These are phyloP conservation scores for Knoxdaviesia proteae DNA, from an alignment of 2,329 filamentous ascomycete species.

Conservation along the genomic window DNA sequence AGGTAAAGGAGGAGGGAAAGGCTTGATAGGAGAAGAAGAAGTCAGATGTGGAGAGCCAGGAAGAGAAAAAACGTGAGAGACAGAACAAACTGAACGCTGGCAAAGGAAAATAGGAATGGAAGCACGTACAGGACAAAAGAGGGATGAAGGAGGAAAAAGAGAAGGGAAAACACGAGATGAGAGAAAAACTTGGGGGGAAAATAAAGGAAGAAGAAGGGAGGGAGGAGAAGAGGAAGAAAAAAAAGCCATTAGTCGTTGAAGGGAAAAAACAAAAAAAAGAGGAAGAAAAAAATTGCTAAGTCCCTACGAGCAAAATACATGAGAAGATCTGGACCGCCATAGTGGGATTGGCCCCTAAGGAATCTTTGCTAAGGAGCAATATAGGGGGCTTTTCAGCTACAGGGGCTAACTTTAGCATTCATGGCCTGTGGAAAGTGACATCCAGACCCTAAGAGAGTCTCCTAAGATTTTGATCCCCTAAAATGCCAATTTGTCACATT, in stretches of 20 bases:
- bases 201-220: background rate
- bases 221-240: background rate
- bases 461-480: too few species aligned
- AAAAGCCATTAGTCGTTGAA: background rate
- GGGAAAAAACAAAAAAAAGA: background rate
- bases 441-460: too few species aligned
- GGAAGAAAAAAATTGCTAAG: background rate
- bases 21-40: background rate
- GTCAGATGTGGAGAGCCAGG: background rate
- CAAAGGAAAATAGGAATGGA: conserved; percentile 11
- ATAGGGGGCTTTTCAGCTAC: too few species aligned
- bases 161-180: conserved; percentile 6
- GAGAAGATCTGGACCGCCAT: too few species aligned
- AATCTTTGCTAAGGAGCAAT: too few species aligned
- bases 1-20: background rate
- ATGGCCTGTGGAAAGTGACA: too few species aligned
- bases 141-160: conserved; percentile 10
- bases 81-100: background rate
- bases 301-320: too few species aligned
- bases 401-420: too few species aligned
- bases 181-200: conserved; percentile 7
- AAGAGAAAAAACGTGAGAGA: background rate
- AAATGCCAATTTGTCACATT: too few species aligned
- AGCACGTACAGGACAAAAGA: conserved; percentile 5
- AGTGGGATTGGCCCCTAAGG: too few species aligned